phyloP scores from a whole-genome alignment of 2,329 filamentous ascomycete species.

The Paraphaeosphaeria sporulosa region DNA sequence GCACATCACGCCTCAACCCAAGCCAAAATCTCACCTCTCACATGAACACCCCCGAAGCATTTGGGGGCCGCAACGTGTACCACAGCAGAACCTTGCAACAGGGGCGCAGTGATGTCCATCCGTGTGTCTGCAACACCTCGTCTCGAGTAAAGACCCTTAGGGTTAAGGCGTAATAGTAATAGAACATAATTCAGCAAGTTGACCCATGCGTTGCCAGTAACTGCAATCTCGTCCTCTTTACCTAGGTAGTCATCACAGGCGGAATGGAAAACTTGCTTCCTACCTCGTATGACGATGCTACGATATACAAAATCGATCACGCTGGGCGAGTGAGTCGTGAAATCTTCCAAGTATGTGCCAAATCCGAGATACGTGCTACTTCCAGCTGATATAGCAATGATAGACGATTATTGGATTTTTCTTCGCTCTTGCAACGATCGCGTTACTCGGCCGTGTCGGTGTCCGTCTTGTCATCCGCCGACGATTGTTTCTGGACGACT shows the following conservation, averaged over 20 bases:
- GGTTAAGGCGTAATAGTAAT: background rate
- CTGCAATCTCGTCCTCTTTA: background rate
- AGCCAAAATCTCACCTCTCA: background rate
- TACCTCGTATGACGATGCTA: slow-evolving; percentile 1
- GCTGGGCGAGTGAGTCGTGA: slow-evolving; percentile 4
- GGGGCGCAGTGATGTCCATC: background rate
- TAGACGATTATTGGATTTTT: slow-evolving; percentile 13
- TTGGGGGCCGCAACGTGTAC: background rate
- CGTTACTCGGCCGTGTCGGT: slow-evolving; percentile 9
- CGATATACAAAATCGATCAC: slow-evolving; percentile 4
- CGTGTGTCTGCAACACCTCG: background rate
- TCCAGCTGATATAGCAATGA: background rate
- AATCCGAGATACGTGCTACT: background rate
- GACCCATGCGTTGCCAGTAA: background rate
- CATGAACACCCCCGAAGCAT: background rate
- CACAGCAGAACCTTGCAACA: background rate
- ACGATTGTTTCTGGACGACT: slow-evolving; percentile 14
- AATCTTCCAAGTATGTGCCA: background rate
- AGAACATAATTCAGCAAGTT: background rate
- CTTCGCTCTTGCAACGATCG: slow-evolving; percentile 9
- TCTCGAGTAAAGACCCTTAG: background rate
- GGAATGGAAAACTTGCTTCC: background rate
- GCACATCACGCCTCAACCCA: background rate
- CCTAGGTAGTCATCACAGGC: background rate
- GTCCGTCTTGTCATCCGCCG: slow-evolving; percentile 14